Evolutionary conservation across 2,329 filamentous ascomycete genomes (phyloP).

Genomic region (Chaetomium sp.): DNA sequence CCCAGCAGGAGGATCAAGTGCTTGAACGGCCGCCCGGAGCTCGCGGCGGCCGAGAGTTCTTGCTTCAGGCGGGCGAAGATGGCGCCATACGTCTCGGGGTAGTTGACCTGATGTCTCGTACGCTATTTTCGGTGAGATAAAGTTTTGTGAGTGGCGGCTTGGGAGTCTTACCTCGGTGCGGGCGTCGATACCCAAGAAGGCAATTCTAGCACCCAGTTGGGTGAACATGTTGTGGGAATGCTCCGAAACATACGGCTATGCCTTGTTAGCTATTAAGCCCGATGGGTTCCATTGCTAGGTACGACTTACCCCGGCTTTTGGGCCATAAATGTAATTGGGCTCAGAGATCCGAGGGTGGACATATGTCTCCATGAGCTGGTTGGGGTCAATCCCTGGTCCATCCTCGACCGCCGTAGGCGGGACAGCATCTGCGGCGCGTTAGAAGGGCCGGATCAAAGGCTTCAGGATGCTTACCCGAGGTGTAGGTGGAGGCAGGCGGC

Average conservation of each 20-base stretch:
- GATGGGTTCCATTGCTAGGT: no score
- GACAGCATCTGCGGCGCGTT: conserved; percentile 27
- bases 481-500: conserved; percentile 83
- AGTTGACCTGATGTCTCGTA: conserved; percentile 92
- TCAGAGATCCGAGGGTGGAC: conserved; percentile 63
- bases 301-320: conserved; percentile 66
- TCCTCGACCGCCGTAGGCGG: conserved; percentile 50
- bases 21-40: conserved; percentile 73
- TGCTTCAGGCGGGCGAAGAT: conserved; percentile 75
- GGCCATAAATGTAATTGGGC: conserved; percentile 75
- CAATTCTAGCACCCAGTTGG: conserved; percentile 77
- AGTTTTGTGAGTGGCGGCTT: conserved; percentile 42
- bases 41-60: conserved; percentile 68
- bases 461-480: conserved; percentile 59
- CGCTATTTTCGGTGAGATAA: conserved; percentile 53
- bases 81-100: conserved; percentile 83
- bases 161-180: conserved; percentile 76
- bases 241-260: conserved; percentile 83
- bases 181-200: conserved; percentile 87
- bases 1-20: conserved; percentile 87
- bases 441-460: not conserved
- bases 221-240: conserved; percentile 85
- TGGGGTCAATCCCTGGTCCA: conserved; percentile 64
- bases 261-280: conserved; percentile 56
- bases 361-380: conserved; percentile 73